Conservation (phyloP, 495 filamentous ascomycete genomes). For the Viridothelium virens region DNA sequence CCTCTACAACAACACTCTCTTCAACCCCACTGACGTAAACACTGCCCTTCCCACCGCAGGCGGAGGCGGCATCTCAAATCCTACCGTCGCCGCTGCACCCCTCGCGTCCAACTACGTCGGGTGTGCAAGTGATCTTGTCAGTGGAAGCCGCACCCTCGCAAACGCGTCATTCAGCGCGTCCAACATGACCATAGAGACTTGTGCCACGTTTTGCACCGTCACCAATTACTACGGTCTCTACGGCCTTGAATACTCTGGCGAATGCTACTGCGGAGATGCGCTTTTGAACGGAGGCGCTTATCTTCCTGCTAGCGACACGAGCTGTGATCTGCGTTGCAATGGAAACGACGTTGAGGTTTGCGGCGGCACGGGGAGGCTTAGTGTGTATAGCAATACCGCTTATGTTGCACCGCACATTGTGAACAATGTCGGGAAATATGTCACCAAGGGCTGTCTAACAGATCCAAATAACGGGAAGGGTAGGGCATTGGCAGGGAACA, state of each 20-base stretch:
- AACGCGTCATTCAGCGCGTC: background rate
- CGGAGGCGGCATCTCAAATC: conserved; percentile 11
- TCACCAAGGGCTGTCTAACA: conserved; percentile 15
- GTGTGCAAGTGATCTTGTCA: conserved; percentile 20
- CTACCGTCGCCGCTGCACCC: conserved; percentile 16
- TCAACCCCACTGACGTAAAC: conserved; percentile 16
- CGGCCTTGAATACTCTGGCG: conserved; percentile 19
- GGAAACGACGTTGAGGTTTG: conserved; percentile 20
- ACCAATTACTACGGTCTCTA: conserved; percentile 18
- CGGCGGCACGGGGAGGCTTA: conserved; percentile 20
- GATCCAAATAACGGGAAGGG: conserved; percentile 20
- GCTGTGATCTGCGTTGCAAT: conserved; percentile 18
- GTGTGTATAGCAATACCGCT: conserved; percentile 21
- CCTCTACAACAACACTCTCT: conserved; percentile 23
- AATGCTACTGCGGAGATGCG: conserved; percentile 26
- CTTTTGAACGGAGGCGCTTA: conserved; percentile 10
- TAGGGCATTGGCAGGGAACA: conserved; percentile 16
- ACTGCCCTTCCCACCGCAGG: conserved; percentile 14
- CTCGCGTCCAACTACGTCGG: conserved; percentile 23
- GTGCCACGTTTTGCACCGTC: conserved; percentile 17
- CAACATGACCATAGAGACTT: conserved; percentile 24
- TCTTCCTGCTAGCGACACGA: conserved; percentile 15
- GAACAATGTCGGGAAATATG: conserved; percentile 17
- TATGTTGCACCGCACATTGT: conserved; percentile 16
- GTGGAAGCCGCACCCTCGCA: conserved; percentile 7